phyloP scores from a whole-genome alignment of 1,284 basidiomycete genomes.

The Sporisorium sorghi region DNA sequence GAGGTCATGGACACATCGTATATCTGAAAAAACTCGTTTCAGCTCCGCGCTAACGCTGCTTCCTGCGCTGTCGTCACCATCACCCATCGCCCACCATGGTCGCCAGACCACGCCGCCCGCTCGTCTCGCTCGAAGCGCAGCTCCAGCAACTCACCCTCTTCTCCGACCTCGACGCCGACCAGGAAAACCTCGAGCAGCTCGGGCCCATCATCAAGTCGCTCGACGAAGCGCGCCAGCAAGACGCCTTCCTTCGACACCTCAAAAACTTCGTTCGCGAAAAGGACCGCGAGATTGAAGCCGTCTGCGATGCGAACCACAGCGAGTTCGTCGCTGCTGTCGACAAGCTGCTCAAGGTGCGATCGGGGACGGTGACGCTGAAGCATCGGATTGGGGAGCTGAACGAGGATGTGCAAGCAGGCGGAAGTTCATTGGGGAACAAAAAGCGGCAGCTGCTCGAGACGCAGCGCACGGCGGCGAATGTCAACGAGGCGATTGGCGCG shows the following conservation, averaged over 20 bases:
- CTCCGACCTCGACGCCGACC: slow-evolving; percentile 62
- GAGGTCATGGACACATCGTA: too few relatives aligned
- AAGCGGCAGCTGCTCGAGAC: slow-evolving; percentile 76
- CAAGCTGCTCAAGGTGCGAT: slow-evolving; percentile 92
- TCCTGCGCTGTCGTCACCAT: too few relatives aligned
- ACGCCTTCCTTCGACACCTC: slow-evolving; percentile 86
- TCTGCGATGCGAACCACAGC: slow-evolving; percentile 95
- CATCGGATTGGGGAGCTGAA: slow-evolving; percentile 74
- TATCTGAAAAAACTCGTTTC: too few relatives aligned
- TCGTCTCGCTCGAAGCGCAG: slow-evolving; percentile 67
- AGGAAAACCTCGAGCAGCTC: slow-evolving; percentile 68
- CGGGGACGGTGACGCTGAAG: slow-evolving; percentile 73
- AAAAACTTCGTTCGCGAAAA: slow-evolving; percentile 89
- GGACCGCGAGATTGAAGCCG: slow-evolving; percentile 93
- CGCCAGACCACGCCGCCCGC: slow-evolving; percentile 49
- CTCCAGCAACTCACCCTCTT: slow-evolving; percentile 68
- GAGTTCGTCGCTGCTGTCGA: slow-evolving; percentile 97
- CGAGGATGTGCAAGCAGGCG: slow-evolving; percentile 72
- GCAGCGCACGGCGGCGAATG: slow-evolving; percentile 88
- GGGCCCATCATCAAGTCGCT: slow-evolving; percentile 73
- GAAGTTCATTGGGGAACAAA: slow-evolving; percentile 57
- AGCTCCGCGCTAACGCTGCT: too few relatives aligned
- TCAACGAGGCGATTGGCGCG: slow-evolving; percentile 95
- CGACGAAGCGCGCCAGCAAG: slow-evolving; percentile 88
- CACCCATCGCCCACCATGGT: slow-evolving; percentile 30